Conservation (phyloP, 495 filamentous ascomycete species). For the Apiosordaria backusii region DNA sequence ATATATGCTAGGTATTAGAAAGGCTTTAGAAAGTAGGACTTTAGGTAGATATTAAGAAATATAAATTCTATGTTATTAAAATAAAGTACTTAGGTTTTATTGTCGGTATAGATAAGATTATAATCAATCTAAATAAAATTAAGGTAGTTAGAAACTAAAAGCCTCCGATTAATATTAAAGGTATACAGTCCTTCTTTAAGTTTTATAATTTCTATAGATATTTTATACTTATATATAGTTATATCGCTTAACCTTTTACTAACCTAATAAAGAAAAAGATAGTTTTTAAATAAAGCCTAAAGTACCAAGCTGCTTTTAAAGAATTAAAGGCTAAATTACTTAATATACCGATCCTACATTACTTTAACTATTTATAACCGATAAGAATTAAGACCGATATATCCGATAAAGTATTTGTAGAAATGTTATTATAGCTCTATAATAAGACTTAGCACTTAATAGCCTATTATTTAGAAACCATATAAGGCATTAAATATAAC, state of each 20-base stretch:
- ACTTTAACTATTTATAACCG: neutral
- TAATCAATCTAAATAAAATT: neutral
- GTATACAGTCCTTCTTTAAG: neutral
- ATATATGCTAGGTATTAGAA: slow-evolving; percentile 1
- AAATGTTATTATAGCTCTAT: neutral
- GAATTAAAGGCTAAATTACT: neutral
- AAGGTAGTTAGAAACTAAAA: no score
- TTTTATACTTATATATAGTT: neutral
- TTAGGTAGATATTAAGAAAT: slow-evolving; percentile 4
- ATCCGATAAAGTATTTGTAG: neutral
- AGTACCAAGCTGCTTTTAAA: slow-evolving; percentile 2
- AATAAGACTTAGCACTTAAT: neutral
- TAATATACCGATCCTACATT: neutral
- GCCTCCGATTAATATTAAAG: neutral
- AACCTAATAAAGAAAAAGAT: neutral
- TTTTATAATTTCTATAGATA: neutral
- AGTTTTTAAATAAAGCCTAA: neutral
- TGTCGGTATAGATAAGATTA: neutral
- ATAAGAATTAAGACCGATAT: neutral
- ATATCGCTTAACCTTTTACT: neutral
- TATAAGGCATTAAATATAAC: neutral
- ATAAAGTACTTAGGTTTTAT: neutral
- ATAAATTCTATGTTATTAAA: neutral
- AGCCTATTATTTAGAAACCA: neutral
- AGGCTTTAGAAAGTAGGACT: neutral